Base-by-base conservation (phyloP, 2,329 filamentous ascomycete genomes). In the Cladobotryum mycophilum region DNA sequence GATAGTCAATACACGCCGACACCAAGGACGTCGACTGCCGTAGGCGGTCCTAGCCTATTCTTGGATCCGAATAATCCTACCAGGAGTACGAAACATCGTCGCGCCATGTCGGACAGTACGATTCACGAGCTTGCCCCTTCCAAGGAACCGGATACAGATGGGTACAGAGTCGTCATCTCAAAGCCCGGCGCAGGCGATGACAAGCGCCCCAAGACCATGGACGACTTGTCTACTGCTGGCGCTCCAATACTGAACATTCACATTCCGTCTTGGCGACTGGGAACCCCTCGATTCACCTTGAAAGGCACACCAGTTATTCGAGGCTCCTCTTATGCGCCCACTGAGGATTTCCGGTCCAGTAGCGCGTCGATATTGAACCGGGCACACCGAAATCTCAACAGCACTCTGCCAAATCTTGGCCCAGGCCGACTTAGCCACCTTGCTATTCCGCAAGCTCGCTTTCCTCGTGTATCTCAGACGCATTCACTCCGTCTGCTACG, bases 231-330 rank as follows among this genome's bases (percentile, higher is more conserved):
- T 57, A 56, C 64, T 12, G 59, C 67, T 15, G 62, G 65, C 38
- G 67, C 74, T 37, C 82, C 81, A 12, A 70, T 82, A 35, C 73
- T 95, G 46, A 81, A 90, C 58, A 79, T 92, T 41, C 76, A 83
- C 18, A 95, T 96, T 46, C 90, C 91, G 35, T 85, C 88, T 51
- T 95, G 91, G 76, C 84, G 85, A 57, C 74, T 96, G 51, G 91
- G 90, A 12, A 87, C 85, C 1, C 89, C 89, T 15, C 81, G 83
- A 52, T 95, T 96, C 67, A 92, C 86, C 56, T 71, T 80, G 48
- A 79, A 80, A 58, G 89, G 89, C 11, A 90, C 86, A 3, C 83
- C 88, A 3, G 79, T 89, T 55, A 75, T 96, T 56, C 84, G 88
- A 54, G 87, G 84, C 57, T 95, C 91, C n/a, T 84, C 86, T 14